Evolutionary conservation across 2,329 filamentous ascomycete species (phyloP), one percentile per base, ranked within the genome.

Genomic region (Meredithiella fracta): DNA sequence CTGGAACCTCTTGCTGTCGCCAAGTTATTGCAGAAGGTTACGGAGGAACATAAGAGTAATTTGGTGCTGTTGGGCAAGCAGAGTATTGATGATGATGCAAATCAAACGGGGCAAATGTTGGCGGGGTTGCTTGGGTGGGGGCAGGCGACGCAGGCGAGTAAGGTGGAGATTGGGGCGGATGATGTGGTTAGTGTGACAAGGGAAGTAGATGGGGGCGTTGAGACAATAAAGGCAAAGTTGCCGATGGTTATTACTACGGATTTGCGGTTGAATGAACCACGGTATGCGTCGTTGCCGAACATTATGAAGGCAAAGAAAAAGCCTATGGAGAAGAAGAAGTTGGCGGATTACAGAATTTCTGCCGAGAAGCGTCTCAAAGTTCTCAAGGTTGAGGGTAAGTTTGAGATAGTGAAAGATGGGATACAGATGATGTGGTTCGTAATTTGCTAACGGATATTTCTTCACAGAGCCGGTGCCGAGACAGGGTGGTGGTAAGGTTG

Each of bases 281-380:
- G 92, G 61, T 98, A 95, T 69, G 92, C 91, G 22, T 95, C 82
- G 70, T 69, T 98, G 78, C 91, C 90, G 53, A 97, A 97, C 68
- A 97, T 98, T 62, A 98, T 98, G 92, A 98, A 97, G 83, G 92
- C 92, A 54, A 98, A 98, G 85, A 98, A 97, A 86, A 98, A 98
- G 85, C 86, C 86, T 66, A 66, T 98, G 63, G 88, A 92, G 65
- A 97, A 96, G 84, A 85, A 88, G 77, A 87, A 78, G 62, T 68
- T 96, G 67, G 77, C 74, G 57, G 92, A 98, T 66, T 85, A 86
- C 68, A 87, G 86, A 1, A 71, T 95, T 47, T 82, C 89, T 63
- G 79, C 78, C 54, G 76, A 78, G 68, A 82, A 77, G 70, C 77
- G 90, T 64, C 70, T 98, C 67, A 95, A 92, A 80, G 86, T 88